Evolutionary conservation across 2,329 filamentous ascomycete species (phyloP).

Genomic region (Falciphora oryzae): DNA sequence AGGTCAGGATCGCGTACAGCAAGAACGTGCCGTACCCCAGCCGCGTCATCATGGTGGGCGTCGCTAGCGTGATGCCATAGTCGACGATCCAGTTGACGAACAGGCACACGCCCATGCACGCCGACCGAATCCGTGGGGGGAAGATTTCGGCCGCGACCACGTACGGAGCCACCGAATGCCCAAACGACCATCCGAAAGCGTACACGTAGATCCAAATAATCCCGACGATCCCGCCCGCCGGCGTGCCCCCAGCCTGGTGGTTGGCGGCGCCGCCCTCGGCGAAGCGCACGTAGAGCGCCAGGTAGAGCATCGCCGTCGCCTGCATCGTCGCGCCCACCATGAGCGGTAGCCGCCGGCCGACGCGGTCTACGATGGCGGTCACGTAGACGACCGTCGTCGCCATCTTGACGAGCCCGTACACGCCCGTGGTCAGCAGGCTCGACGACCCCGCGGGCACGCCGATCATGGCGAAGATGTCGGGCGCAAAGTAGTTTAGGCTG

Average conservation of each 20-base stretch:
- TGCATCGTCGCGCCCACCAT: slow-evolving; percentile 19
- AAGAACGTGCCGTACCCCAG: slow-evolving; percentile 31
- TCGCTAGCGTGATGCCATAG: slow-evolving; percentile 25
- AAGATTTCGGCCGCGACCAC: slow-evolving; percentile 25
- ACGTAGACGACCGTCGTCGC: slow-evolving; percentile 20
- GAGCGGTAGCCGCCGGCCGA: slow-evolving; percentile 24
- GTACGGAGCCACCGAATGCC: slow-evolving; percentile 18
- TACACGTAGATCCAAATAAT: slow-evolving; percentile 27
- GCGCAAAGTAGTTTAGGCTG: slow-evolving; percentile 34
- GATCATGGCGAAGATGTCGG: slow-evolving; percentile 33
- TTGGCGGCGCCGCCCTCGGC: slow-evolving; percentile 17
- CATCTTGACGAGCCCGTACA: slow-evolving; percentile 18
- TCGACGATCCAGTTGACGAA: slow-evolving; percentile 26
- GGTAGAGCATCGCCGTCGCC: slow-evolving; percentile 22
- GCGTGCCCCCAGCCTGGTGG: neutral
- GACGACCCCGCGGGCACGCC: slow-evolving; percentile 26
- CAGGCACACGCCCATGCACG: slow-evolving; percentile 20
- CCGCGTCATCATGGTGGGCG: slow-evolving; percentile 29
- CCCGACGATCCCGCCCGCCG: slow-evolving; percentile 8
- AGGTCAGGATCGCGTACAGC: slow-evolving; percentile 29
- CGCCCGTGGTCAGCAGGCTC: slow-evolving; percentile 8
- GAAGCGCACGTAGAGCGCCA: slow-evolving; percentile 28
- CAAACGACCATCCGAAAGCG: slow-evolving; percentile 22
- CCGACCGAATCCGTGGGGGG: slow-evolving; percentile 24
- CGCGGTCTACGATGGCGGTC: slow-evolving; percentile 26